These are phyloP conservation scores for Citrus hindsii DNA, from an alignment of 345 rosid species.

Conservation along the genomic window DNA sequence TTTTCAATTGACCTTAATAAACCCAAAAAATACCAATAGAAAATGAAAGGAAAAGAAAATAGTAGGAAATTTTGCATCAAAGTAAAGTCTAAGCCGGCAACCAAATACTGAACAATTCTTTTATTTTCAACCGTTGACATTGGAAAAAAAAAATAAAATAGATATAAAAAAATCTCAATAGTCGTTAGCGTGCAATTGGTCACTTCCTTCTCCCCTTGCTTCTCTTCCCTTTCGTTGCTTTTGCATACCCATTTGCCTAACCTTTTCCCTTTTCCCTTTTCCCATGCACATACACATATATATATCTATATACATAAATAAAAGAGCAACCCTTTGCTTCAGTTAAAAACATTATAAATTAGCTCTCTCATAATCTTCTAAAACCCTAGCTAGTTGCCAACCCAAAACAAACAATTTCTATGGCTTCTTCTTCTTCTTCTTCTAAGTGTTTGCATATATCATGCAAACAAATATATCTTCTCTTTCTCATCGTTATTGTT, in stretches of 20 bases:
- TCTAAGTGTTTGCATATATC: slow-evolving; percentile 7
- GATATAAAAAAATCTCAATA: not conserved
- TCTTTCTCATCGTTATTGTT: slow-evolving; percentile 29
- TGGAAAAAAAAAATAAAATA: not conserved
- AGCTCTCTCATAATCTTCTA: slow-evolving; percentile 3
- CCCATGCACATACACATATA: not conserved
- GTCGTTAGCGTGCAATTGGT: slow-evolving; percentile 37
- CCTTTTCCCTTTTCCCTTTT: not conserved
- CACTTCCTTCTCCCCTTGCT: slow-evolving; percentile 19
- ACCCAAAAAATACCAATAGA: not conserved
- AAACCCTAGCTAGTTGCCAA: slow-evolving; percentile 18
- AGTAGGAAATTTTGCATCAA: not conserved
- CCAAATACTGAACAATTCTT: slow-evolving; percentile 8
- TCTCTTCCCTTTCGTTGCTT: slow-evolving; percentile 3
- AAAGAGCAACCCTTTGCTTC: not conserved
- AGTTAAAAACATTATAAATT: not conserved
- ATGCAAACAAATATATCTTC: slow-evolving; percentile 13
- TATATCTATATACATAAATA: not conserved
- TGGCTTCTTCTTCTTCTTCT: slow-evolving; percentile 21
- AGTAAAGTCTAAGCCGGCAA: slow-evolving; percentile 26
- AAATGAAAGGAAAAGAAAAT: not conserved
- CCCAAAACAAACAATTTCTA: not conserved
- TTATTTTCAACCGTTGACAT: slow-evolving; percentile 33
- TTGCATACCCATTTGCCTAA: slow-evolving; percentile 15
- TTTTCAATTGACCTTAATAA: not conserved